phyloP scores from a whole-genome alignment of 2,329 filamentous ascomycete species.

The Penicillium sp. region DNA sequence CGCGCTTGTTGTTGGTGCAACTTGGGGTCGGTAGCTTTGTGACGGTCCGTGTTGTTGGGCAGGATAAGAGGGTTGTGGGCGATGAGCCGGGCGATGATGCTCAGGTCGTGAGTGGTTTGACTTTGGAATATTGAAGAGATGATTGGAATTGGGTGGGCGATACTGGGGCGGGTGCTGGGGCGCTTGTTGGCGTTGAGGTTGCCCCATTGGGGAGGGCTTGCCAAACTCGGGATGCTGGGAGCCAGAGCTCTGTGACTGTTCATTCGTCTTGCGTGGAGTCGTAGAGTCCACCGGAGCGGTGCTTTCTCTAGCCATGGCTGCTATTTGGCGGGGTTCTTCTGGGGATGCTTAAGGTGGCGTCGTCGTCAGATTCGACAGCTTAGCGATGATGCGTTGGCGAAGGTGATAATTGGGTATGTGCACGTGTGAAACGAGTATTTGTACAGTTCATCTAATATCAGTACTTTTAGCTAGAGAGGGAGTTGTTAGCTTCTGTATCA shows the following conservation, averaged over 20 bases:
- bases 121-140: conserved; percentile 59
- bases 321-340: background rate
- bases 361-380: background rate
- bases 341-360: background rate
- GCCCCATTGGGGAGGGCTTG: conserved; percentile 60
- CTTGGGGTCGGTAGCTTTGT: conserved; percentile 21
- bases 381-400: background rate
- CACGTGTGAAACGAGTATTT: background rate
- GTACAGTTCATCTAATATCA: background rate
- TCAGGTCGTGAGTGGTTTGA: conserved; percentile 54
- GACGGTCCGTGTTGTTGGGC: background rate
- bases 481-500: background rate
- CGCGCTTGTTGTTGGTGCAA: conserved; percentile 17
- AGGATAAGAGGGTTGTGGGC: background rate
- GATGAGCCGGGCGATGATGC: conserved; percentile 50
- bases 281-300: conserved; percentile 47
- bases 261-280: conserved; percentile 41
- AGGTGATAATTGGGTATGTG: background rate
- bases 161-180: background rate
- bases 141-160: conserved; percentile 47
- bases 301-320: conserved; percentile 56
- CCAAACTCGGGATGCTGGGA: conserved; percentile 60
- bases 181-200: conserved; percentile 33
- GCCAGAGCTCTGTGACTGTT: conserved; percentile 37
- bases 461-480: background rate